Percentiles rank a stretch among this genome's conserved stretches.
These are phyloP conservation scores for Vigna nakashimae DNA, from an alignment of 306 rosid genomes.

Conservation along the genomic window DNA sequence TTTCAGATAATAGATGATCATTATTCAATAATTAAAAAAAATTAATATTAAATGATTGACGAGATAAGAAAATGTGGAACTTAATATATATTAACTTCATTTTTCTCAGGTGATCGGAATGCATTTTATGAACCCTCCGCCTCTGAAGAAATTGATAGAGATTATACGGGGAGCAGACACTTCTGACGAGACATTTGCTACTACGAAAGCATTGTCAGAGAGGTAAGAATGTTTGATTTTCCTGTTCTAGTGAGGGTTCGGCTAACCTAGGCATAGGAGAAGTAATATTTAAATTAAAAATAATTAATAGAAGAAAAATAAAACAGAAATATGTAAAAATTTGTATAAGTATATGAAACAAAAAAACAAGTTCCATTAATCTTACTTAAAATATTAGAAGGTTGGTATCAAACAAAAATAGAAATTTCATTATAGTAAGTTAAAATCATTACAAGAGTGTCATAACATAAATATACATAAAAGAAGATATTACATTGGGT, in stretches of 20 bases:
- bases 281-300: too few species aligned
- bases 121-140: constrained; percentile 99
- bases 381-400: too few species aligned
- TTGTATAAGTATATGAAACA: too few species aligned
- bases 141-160: constrained; percentile 87
- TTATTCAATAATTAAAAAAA: background rate
- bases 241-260: background rate
- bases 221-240: constrained; percentile 53
- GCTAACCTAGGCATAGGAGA: background rate
- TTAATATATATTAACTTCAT: constrained; percentile 29
- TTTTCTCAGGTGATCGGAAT: constrained; percentile 80
- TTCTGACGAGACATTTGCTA: constrained; percentile 71
- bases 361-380: too few species aligned
- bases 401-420: too few species aligned
- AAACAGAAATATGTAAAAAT: too few species aligned
- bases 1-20: background rate
- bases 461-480: too few species aligned
- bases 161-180: constrained; percentile 85
- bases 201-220: constrained; percentile 75
- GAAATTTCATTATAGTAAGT: too few species aligned
- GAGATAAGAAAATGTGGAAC: background rate
- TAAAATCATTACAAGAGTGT: too few species aligned
- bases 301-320: too few species aligned
- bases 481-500: too few species aligned
- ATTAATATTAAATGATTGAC: background rate